Evolutionary conservation across 768 basidiomycete species (phyloP).

Genomic region (Lenzites betulinus): DNA sequence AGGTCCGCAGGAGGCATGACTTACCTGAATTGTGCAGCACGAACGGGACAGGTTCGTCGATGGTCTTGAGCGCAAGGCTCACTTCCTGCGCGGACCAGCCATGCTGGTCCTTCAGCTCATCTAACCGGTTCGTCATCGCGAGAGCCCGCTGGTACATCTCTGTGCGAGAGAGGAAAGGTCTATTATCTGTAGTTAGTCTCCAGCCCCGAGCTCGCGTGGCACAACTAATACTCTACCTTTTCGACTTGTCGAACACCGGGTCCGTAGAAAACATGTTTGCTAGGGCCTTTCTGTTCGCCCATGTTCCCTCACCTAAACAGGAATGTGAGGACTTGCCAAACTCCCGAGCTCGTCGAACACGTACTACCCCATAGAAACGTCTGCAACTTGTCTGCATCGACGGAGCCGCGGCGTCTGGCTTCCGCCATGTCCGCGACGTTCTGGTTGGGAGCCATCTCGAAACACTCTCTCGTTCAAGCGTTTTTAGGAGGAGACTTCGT

Average conservation of each 20-base stretch:
- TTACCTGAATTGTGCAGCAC: conserved; percentile 40
- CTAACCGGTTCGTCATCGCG: conserved; percentile 54
- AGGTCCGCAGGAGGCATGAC: neutral
- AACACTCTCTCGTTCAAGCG: no score
- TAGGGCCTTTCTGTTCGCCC: conserved; percentile 50
- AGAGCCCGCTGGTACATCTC: conserved; percentile 60
- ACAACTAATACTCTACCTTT: conserved; percentile 43
- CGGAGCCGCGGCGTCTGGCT: conserved; percentile 46
- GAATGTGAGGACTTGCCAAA: neutral
- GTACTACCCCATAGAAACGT: conserved; percentile 52
- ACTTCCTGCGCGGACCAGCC: conserved; percentile 55
- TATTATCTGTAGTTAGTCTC: conserved; percentile 23
- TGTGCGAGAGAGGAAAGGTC: conserved; percentile 58
- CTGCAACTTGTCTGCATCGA: conserved; percentile 46
- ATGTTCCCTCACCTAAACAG: conserved; percentile 47
- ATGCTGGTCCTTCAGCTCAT: conserved; percentile 57
- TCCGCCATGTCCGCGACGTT: conserved; percentile 46
- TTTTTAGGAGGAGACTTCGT: no score
- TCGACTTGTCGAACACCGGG: conserved; percentile 58
- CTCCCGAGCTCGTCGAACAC: conserved; percentile 40
- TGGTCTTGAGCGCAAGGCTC: conserved; percentile 43
- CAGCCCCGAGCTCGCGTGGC: neutral
- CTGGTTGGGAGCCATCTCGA: conserved; percentile 1
- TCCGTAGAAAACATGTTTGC: conserved; percentile 52
- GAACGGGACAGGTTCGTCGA: conserved; percentile 59